These are phyloP conservation scores for Citeromyces matritensis DNA, from an alignment of 805 yeast species.

Conservation along the genomic window DNA sequence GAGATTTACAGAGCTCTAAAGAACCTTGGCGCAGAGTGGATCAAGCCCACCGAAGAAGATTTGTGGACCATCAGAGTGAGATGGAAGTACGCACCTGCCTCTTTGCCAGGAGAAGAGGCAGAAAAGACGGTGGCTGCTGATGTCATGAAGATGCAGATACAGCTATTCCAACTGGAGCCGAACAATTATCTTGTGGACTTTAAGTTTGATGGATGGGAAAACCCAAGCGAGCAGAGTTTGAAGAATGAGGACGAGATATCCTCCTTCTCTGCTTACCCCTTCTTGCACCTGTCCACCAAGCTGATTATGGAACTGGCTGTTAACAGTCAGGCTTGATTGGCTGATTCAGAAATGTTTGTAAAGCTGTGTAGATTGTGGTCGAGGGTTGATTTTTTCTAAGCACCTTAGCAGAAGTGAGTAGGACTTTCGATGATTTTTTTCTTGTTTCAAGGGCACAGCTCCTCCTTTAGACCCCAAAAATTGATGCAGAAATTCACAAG, in stretches of 20 bases:
- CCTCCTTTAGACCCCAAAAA: no score
- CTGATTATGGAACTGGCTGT: conserved; percentile 95
- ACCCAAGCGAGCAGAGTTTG: conserved; percentile 13
- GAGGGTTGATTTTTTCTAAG: conserved; percentile 1
- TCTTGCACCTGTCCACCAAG: conserved; percentile 81
- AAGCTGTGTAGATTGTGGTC: no score
- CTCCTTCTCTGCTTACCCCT: conserved; percentile 92
- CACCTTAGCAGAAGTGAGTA: no score
- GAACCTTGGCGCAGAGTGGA: conserved; percentile 95
- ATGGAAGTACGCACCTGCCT: conserved; percentile 50
- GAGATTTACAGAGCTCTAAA: conserved; percentile 91
- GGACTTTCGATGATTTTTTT: no score
- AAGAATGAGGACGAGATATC: conserved; percentile 56
- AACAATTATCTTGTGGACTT: conserved; percentile 93
- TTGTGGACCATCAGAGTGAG: conserved; percentile 92
- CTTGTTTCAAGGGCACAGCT: no score
- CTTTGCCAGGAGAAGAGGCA: conserved; percentile 3
- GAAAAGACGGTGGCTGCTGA: conserved; percentile 35
- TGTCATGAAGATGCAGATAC: conserved; percentile 93
- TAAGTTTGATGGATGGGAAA: conserved; percentile 96
- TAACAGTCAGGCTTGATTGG: conserved; percentile 65
- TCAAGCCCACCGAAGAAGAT: conserved; percentile 86
- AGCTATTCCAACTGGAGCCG: conserved; percentile 88
- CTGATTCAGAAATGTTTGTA: no score
- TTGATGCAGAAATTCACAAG: no score